Evolutionary conservation across 164 flowering plant species (phyloP), one percentile per base, ranked within the genome.

Genomic region (Magnolia kwangsiensis): DNA sequence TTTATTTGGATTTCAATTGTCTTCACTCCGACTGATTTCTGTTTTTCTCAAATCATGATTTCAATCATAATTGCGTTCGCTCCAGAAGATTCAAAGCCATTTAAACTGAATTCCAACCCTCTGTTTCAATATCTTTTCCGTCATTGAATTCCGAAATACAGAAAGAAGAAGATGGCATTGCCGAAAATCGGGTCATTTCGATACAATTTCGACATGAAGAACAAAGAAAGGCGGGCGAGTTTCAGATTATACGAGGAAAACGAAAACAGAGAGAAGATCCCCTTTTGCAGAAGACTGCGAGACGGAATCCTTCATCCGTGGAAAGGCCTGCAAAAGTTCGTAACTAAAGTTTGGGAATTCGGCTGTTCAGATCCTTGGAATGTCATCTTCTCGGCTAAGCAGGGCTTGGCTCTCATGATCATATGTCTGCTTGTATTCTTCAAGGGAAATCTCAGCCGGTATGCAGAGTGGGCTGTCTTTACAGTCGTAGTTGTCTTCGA

Each of bases 401-500:
- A 86, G 88, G 98, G 95, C 0, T 24, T 93, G n/a, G 85, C 97
- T 0, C 77, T 95, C 51, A 77, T 87, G 0, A n/a, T 91, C 37
- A 78, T 87, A 2, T 89, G 97, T 1, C 63, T 93, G 21, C 80
- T 93, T 21, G 89, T 95, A 10, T 93, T 90, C 82, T 79, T 88
- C 27, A 87, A 86, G 80, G 86, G 84, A 66, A 86, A 84, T 65
- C 74, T 88, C 7, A 71, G 86, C 59, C 83, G 78, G 72, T 87
- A 87, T 64, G 86, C 94, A 0, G 84, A 91, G 59, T 95, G 98
- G 98, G 96, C 94, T 1, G 83, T 95, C 45, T 85, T 95, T 27
- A 91, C 97, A 1, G 93, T 93, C 29, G 88, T 95, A 10, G 94
- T 92, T 4, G 89, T 87, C 71, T 95, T 95, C 76, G 98, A 95